A percentile compares a stretch with the other conserved stretches of the same genome.
Conservation (phyloP, 306 rosid genomes). For the Acacia melanoxylon region DNA sequence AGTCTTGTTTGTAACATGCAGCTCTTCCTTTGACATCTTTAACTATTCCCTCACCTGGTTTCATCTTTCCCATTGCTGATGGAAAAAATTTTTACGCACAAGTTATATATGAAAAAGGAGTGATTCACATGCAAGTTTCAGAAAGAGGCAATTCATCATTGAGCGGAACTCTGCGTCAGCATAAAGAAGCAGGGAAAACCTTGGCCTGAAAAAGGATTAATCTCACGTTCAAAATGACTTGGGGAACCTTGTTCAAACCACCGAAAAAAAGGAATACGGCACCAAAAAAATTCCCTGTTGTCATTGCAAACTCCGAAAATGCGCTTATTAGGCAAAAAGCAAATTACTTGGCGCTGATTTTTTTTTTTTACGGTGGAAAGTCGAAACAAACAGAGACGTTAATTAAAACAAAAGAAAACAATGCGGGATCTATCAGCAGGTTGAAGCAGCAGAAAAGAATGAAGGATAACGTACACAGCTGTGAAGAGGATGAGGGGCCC, state of each 20-base stretch:
- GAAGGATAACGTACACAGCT: background rate
- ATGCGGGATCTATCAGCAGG: background rate
- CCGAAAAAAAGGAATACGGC: background rate
- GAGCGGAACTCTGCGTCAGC: background rate
- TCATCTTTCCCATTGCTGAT: constrained; percentile 1
- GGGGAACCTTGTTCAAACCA: too few relatives aligned
- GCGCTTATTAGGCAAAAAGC: too few relatives aligned
- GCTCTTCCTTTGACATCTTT: constrained; percentile 4
- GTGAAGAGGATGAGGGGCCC: background rate
- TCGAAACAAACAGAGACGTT: background rate
- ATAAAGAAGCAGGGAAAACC: background rate
- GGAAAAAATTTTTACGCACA: background rate
- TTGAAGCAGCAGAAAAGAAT: background rate
- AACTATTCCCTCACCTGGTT: constrained; percentile 3
- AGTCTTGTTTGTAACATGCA: background rate
- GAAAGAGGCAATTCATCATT: background rate
- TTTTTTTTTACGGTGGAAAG: background rate
- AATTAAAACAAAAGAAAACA: background rate
- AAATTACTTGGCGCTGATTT: background rate
- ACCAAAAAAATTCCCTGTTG: background rate
- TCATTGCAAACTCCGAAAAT: background rate
- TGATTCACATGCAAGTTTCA: background rate
- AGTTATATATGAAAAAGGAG: background rate
- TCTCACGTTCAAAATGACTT: too few relatives aligned
- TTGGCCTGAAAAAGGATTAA: too few relatives aligned